Evolutionary conservation across 371 early-diverging fungal genomes (phyloP), one percentile per base, ranked within the genome.

Genomic region (Syncephalastrum contaminatum): DNA sequence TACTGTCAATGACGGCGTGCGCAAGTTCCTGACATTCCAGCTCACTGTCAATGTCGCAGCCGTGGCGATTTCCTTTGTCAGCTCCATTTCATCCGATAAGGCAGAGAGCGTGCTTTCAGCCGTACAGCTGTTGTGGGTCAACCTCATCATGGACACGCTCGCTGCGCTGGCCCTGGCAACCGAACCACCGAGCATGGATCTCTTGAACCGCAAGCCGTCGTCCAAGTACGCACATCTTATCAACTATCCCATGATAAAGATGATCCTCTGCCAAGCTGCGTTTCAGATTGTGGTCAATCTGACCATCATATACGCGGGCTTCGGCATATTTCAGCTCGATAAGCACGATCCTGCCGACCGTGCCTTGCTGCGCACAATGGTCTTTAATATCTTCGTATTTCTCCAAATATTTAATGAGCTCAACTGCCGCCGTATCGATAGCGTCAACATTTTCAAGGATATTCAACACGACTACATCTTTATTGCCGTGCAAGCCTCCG

Each of bases 131-230:
- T 81, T 99, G 27, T 98, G 97, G 97, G 97, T 97, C 46, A 99
- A 99, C 67, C 70, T 99, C 64, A 96, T 99, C 10, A 98, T 98
- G 51, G 98, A 98, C 72, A 98, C 97, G 12, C 81, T 97, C 53
- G 98, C 99, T n/a, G 98, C 99, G 24, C 90, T 96, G 1, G 96
- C 98, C 10, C 85, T 99, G 44, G 98, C 98, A 21, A 96, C 98
- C 73, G 97, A 99, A 71, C 96, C 96, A 12, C 89, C 96, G 15
- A 96, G 94, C 56, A 72, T 90, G 36, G 92, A 89, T 3, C 68
- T 96, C 19, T 71, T 97, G 41, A 62, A 88, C 7, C 87, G 95
- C 40, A 77, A 75, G 40, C 99, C 99, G 2, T 82, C 88, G 27
- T 75, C 85, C 39, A 85, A 82, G 47, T 81, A 80, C 49, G 91